A percentile compares a stretch with the other conserved stretches of the same genome.
Evolutionary conservation across 441 rosid species (phyloP).

Genomic region (Populus hybrid): DNA sequence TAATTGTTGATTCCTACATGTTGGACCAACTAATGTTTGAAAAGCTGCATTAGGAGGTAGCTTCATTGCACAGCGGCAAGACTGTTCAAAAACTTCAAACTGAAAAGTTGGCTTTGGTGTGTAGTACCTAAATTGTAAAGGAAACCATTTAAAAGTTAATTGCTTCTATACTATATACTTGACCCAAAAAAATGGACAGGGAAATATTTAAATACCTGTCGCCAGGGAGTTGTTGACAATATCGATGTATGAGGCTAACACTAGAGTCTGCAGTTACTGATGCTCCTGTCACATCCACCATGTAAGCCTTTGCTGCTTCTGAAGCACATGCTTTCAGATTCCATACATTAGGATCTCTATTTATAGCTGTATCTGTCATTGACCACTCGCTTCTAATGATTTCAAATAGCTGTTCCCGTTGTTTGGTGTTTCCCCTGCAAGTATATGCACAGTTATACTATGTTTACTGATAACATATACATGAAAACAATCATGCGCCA

Average conservation of each 20-base stretch:
- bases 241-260: slow-evolving; percentile 41
- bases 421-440: slow-evolving; percentile 66
- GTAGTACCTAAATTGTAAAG: slow-evolving; percentile 38
- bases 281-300: slow-evolving; percentile 50
- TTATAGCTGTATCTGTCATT: slow-evolving; percentile 48
- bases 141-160: slow-evolving; percentile 2
- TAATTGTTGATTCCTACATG: slow-evolving; percentile 43
- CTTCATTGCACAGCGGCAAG: slow-evolving; percentile 42
- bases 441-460: background rate
- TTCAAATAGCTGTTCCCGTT: slow-evolving; percentile 61
- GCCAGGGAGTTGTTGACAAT: slow-evolving; percentile 62
- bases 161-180: background rate
- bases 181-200: background rate
- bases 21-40: slow-evolving; percentile 56
- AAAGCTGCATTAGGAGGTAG: slow-evolving; percentile 57
- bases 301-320: slow-evolving; percentile 34
- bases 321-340: slow-evolving; percentile 30
- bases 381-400: slow-evolving; percentile 63
- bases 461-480: background rate
- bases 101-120: slow-evolving; percentile 51
- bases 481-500: background rate
- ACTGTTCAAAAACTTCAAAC: slow-evolving; percentile 27
- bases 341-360: slow-evolving; percentile 49
- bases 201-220: slow-evolving; percentile 42
- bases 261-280: slow-evolving; percentile 60